phyloP scores from a whole-genome alignment of 192 early-diverging fungal genomes.

The Coemansia sp. region DNA sequence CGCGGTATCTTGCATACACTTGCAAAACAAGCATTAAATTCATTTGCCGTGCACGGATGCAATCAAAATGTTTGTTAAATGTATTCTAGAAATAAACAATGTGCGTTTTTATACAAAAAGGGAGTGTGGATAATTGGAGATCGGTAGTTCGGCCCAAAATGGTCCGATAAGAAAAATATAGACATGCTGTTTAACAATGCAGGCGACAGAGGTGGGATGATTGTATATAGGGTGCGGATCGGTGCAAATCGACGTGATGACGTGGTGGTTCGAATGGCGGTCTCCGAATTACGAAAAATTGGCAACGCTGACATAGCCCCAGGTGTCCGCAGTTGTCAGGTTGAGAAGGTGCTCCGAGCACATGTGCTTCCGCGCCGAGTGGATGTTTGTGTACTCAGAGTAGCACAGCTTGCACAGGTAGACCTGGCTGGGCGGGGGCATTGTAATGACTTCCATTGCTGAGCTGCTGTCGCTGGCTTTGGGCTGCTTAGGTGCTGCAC shows the following conservation, averaged over 20 bases:
- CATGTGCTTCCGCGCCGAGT: conserved; percentile 53
- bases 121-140: not conserved
- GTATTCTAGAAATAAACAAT: not conserved
- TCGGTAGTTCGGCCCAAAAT: not conserved
- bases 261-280: not conserved
- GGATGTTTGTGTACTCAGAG: conserved; percentile 45
- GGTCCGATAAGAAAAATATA: not conserved
- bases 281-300: conserved; percentile 1
- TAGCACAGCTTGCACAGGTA: conserved; percentile 55
- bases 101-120: not conserved
- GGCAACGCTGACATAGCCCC: conserved; percentile 43
- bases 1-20: too few species aligned
- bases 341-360: conserved; percentile 26
- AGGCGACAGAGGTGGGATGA: not conserved
- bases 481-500: not conserved
- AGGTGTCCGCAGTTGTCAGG: conserved; percentile 38
- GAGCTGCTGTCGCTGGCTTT: not conserved
- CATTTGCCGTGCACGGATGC: not conserved
- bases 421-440: conserved; percentile 48
- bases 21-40: too few species aligned
- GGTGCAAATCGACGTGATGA: not conserved
- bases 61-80: not conserved
- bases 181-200: not conserved
- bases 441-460: conserved; percentile 15
- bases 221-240: not conserved